Base-by-base conservation (phyloP, 805 yeast species). In the Maudiozyma bulderi region DNA sequence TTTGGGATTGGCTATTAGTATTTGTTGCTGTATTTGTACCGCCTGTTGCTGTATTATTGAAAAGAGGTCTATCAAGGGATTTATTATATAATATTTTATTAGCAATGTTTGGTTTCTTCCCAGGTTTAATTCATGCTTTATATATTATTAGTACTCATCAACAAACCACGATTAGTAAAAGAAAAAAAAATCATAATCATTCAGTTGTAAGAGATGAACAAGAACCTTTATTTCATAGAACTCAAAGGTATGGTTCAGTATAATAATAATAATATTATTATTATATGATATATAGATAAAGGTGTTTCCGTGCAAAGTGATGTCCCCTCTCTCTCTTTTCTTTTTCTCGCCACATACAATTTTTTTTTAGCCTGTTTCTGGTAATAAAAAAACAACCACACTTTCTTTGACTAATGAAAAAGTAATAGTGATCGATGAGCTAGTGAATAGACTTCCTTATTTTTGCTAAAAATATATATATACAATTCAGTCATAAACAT, bases 111-210 rank as follows among this genome's bases (percentile, higher is more conserved):
- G 86, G 89, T 2, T 80, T 76, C 62, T 65, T 84, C 50, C 91
- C 91, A 0, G 89, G 89, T 3, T 68, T 83, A 46, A 64, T 84
- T 42, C 91, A 84, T 62, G 73, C 85, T 5, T 73, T 82, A 66
- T 84, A 81, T 62, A 76, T 84, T 50, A 82, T 84, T 48, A 46
- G 50, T 26, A 30, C 34, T 4, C 50, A 43, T 26, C 46, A 46
- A 6, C 38, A 26, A 31, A 5, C 8, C 1, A 11, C 10, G 7
- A 15, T 39, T 33, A 30, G 10, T 38, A 15, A 6, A 3, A 9
- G n/a, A 35, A 35, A 20, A 15, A 38, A 38, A 2, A 38, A 11
- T 32, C 13, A 32, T 5, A 32, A 35, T 6, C 38, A 35, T 7
- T 35, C 38, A 3, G 9, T 15, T 5, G 13, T 35, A 8, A 35